Base-by-base conservation (phyloP, 495 filamentous ascomycete species). In the Clavariopsis aquatica region DNA sequence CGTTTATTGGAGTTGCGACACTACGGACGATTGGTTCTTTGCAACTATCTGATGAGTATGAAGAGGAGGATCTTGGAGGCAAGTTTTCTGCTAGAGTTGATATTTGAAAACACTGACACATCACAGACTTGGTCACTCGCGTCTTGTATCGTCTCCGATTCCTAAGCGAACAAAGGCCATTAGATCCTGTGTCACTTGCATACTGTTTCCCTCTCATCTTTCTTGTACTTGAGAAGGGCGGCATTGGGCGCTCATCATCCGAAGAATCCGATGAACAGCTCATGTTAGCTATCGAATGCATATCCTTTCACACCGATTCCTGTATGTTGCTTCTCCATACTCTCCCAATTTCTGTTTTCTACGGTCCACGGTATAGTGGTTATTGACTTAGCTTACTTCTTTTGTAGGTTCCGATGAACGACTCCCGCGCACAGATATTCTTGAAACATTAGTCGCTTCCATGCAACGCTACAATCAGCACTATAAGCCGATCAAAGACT, bases 401-500 rank as follows among this genome's bases (percentile, higher is more conserved):
- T 28, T 36, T 29, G 22, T 57, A 41, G 75, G 82, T 77, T 84
- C 73, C 75, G 87, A 96, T 68, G 76, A 80, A 19, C 83, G 85
- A 29, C 80, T 97, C 29, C 92, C 93, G 27, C 88, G 94, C 1
- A 79, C 81, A 57, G 83, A 92, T 49, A 78, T 95, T 19, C 74
- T 98, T 0, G 71, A 80, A 10, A 80, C 84, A 0, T 77, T 97
- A 24, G 86, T 96, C 28, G 78, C 77, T 4, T 87, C 90, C 1
- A 96, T 98, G 90, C 91, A 95, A 69, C 82, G 80, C 67, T 97
- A 93, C 73, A 89, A 84, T 45, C 90, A 95, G 58, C 95, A 98
- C 74, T 96, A 96, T 78, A 96, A 94, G 75, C 76, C 91, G 36
- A 84, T 96, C 74, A 96, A 95, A 73, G 95, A 98, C 74, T 95